These are phyloP conservation scores for Aspergillus indologenus DNA, from an alignment of 495 filamentous ascomycete genomes.

Conservation along the genomic window DNA sequence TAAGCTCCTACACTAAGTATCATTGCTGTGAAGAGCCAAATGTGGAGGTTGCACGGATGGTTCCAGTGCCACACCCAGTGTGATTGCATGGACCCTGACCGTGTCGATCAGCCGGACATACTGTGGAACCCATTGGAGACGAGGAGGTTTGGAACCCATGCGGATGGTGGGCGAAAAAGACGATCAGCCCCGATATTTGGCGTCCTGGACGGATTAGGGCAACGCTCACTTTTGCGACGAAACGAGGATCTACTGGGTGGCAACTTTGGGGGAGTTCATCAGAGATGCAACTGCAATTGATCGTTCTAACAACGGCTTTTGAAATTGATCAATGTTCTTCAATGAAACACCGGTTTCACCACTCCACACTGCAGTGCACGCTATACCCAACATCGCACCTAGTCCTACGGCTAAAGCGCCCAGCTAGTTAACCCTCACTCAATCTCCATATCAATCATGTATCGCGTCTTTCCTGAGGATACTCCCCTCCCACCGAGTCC, in stretches of 20 bases:
- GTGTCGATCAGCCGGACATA: constrained; percentile 10
- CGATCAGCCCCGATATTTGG: constrained; percentile 17
- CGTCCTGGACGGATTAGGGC: neutral
- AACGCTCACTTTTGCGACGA: constrained; percentile 6
- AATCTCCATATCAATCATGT: neutral
- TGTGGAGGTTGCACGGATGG: neutral
- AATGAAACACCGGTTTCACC: neutral
- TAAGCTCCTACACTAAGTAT: neutral
- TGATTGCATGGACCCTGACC: neutral
- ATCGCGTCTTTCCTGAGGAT: neutral
- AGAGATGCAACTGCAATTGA: neutral
- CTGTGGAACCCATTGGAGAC: constrained; percentile 4
- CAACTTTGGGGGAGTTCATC: neutral
- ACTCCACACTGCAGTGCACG: neutral
- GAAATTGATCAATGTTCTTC: neutral
- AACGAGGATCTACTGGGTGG: neutral
- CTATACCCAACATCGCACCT: neutral
- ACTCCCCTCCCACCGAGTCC: neutral
- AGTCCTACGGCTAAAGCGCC: neutral
- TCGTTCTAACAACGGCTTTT: neutral
- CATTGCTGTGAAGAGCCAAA: neutral
- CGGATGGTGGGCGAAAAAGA: constrained; percentile 9
- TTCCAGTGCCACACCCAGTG: neutral
- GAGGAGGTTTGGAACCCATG: constrained; percentile 15
- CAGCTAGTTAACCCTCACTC: neutral